Evolutionary conservation across 1,139 yeast species (phyloP), one percentile per base, ranked within the genome.

Genomic region (Yamadazyma triangularis): DNA sequence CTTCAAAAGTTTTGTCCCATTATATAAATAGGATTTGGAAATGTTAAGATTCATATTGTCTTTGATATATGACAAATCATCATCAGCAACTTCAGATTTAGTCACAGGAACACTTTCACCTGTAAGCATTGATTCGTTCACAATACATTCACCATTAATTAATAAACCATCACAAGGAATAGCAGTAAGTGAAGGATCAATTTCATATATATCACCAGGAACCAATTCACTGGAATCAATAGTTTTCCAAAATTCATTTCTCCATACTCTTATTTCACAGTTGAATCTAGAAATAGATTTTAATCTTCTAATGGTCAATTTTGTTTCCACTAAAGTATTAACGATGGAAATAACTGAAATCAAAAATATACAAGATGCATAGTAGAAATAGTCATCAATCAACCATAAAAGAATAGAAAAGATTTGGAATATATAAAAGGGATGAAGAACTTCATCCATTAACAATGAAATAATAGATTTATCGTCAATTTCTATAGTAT

Each of bases 51-150:
- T 74, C n/a, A 84, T 73, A 45, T 76, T 74, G 46, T 74, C 80
- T 13, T 73, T 68, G 25, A 87, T 56, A 12, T 64, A 64, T 19
- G 62, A 61, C 26, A 87, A 72, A 0, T 80, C 71, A 13, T 78
- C 87, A 16, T 72, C 73, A 0, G 73, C 63, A 2, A 94, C 88
- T 3, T 83, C 72, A 4, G 67, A 42, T 53, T 91, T 91, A 0
- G 96, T 76, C 2, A 91, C 95, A 0, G 99, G 98, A 1, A 91
- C 97, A 35, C 96, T 87, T 54, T 91, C 99, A 24, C 99, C 99
- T 0, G 97, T 91, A 20, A 89, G 70, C 95, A 89, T 89, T 8
- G 95, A 84, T 53, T 89, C 97, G 55, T 91, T 91, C 12, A 89
- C 83, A 35, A 91, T 87, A 55, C 95, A 86, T 51, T 88, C 97